phyloP scores from a whole-genome alignment of 1,284 basidiomycete genomes.

The Malassezia furfur region DNA sequence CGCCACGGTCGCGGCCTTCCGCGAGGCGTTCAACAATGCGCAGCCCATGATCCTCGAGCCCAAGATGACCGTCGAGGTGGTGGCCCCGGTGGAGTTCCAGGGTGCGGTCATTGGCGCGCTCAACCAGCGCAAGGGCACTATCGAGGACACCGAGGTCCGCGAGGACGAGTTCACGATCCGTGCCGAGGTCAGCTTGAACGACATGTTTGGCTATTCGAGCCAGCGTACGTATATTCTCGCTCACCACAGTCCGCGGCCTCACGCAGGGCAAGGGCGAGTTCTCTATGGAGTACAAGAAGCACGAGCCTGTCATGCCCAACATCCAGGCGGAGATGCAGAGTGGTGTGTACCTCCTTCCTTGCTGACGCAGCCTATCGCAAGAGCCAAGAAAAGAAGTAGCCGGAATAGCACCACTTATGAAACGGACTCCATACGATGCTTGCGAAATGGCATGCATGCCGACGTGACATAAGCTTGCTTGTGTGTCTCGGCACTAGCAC shows the following conservation, averaged over 20 bases:
- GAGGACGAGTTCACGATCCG: slow-evolving; percentile 91
- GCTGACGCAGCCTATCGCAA: slow-evolving; percentile 28
- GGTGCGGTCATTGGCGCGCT: slow-evolving; percentile 89
- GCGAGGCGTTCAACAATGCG: slow-evolving; percentile 73
- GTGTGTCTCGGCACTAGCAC: no score
- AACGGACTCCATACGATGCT: no score
- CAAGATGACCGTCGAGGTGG: slow-evolving; percentile 95
- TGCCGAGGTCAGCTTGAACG: slow-evolving; percentile 88
- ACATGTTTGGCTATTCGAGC: slow-evolving; percentile 80
- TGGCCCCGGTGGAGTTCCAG: slow-evolving; percentile 93
- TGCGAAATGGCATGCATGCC: no score
- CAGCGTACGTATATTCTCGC: slow-evolving; percentile 14
- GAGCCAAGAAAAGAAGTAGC: slow-evolving; percentile 21
- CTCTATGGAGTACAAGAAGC: slow-evolving; percentile 79
- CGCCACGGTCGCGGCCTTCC: slow-evolving; percentile 81
- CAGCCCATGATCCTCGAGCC: slow-evolving; percentile 82
- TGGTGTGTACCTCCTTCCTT: not conserved
- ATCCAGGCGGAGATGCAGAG: slow-evolving; percentile 73
- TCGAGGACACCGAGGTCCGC: slow-evolving; percentile 88
- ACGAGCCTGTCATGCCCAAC: slow-evolving; percentile 77
- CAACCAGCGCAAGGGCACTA: slow-evolving; percentile 86
- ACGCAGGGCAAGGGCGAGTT: slow-evolving; percentile 59
- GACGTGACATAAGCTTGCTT: no score
- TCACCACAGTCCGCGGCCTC: slow-evolving; percentile 60
- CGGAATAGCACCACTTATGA: no score